Evolutionary conservation across 2,329 filamentous ascomycete genomes (phyloP).

Genomic region (Phialophora chinensis): DNA sequence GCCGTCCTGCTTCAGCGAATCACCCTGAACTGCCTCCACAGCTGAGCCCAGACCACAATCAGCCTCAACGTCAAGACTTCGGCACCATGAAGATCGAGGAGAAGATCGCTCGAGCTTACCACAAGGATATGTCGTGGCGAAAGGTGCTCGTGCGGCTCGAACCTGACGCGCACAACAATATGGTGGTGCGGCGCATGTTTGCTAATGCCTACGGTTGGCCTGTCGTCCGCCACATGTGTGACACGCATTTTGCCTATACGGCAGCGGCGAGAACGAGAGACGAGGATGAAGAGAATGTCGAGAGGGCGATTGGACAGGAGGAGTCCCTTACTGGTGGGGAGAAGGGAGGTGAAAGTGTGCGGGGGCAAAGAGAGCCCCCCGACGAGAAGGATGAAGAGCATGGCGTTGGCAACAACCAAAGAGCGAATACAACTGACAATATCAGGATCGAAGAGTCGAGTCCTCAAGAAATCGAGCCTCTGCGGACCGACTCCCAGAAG

Average conservation of each 20-base stretch:
- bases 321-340: conserved; percentile 61
- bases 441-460: conserved; percentile 10
- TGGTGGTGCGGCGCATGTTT: conserved; percentile 94
- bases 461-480: conserved; percentile 13
- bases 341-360: conserved; percentile 65
- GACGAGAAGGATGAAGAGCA: conserved; percentile 8
- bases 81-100: conserved; percentile 85
- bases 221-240: conserved; percentile 90
- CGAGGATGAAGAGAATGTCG: conserved; percentile 68
- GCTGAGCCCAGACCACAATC: background rate
- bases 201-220: conserved; percentile 98
- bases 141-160: conserved; percentile 96
- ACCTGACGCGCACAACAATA: conserved; percentile 98
- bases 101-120: conserved; percentile 95
- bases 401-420: conserved; percentile 15
- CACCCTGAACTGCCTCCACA: background rate
- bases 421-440: conserved; percentile 15
- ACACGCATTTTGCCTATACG: conserved; percentile 88
- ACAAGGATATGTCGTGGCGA: conserved; percentile 88
- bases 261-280: conserved; percentile 69
- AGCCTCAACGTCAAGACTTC: conserved; percentile 43
- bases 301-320: conserved; percentile 69
- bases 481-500: conserved; percentile 22
- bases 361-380: conserved; percentile 48
- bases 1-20: conserved; percentile 16